Base-by-base conservation (phyloP, 805 yeast species). In the Lachancea sp. region DNA sequence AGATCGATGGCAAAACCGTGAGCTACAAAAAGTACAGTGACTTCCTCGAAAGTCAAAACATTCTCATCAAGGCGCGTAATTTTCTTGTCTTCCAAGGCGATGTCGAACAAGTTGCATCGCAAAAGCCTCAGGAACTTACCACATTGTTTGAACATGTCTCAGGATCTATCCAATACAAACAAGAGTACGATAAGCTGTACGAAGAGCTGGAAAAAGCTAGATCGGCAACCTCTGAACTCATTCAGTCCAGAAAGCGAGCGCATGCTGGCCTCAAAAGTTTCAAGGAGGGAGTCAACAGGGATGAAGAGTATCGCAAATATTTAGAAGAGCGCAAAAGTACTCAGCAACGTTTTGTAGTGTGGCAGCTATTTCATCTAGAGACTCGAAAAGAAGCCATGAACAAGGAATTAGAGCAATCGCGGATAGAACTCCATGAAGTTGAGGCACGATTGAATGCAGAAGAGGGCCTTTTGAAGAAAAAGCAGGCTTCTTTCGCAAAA, bases 1-100 rank as follows among this genome's bases (percentile, higher is more conserved):
- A 71, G 34, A 72, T 89, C 48, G 77, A 87, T 60, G 77, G 73
- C 29, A 69, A 66, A 42, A 55, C 65, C 0, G 87, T 79, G 2
- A 70, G 83, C 8, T 82, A 83, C 7, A 60, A 69, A 28, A 80
- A 80, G 43, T 92, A 92, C 54, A 55, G 81, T 0, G 68, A 69
- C 36, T 69, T 79, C 2, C 70, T 92, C 54, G 84, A 82, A 49
- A 67, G 69, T 5, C 94, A 90, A 55, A 85, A 86, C 53, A 87
- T 90, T 41, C 65, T 89, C 45, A 83, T 88, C 49, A 86, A 83
- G 56, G 96, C 97, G 1, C 74, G 86, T 56, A 92, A 92, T 60
- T 90, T 90, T 54, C 65, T 92, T 45, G 97, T 92, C 6, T 88
- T 90, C 57, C 98, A 92, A 67, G 97, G 98, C 45, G 97, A 90